Evolutionary conservation across 139 green algal species (phyloP), one percentile per base, ranked within the genome.

Genomic region (Edaphochlamys debaryana): DNA sequence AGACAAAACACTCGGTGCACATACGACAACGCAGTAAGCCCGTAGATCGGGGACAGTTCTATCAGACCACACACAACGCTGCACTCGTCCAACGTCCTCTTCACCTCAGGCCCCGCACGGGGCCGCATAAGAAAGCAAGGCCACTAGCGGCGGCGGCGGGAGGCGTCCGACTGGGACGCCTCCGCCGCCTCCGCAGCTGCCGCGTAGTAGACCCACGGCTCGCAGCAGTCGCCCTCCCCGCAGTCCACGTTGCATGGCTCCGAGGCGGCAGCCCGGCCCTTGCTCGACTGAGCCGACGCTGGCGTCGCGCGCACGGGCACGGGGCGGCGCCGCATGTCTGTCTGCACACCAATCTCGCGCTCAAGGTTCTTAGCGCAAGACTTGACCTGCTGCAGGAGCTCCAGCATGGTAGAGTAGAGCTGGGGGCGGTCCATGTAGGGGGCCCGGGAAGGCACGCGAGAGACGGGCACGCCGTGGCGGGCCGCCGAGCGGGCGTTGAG

Each of bases 171-270:
- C 58, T 66, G 58, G 27, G 20, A 11, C 58, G 20, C 45, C 73
- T 40, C 32, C 56, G 45, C 60, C 56, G 71, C 42, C n/a, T 71
- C 58, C 22, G 25, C 25, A 41, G 5, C 76, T 23, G 41, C 6
- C 34, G 76, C 76, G 34, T 82, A 73, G 62, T 82, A 82, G 34
- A 82, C 20, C 76, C 76, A 82, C 0, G 76, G 76, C 76, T 73
- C 76, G 42, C 63, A 50, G 76, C 76, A 73, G 25, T 82, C 76
- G 42, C 37, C 20, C 0, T 82, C 76, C 6, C 41, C 34, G 41
- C 76, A 82, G 2, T 80, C 73, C 13, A 23, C 32, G 23, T 71
- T 58, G 50, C 50, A 29, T 19, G 20, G 23, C 19, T 62, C 52
- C 17, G 4, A 30, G 56, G 73, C 73, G 40, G 56, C 37, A 37